Percentiles rank a stretch among this genome's conserved stretches.
phyloP scores from a whole-genome alignment of 2,329 filamentous ascomycete species.

The Calycina herbarum region DNA sequence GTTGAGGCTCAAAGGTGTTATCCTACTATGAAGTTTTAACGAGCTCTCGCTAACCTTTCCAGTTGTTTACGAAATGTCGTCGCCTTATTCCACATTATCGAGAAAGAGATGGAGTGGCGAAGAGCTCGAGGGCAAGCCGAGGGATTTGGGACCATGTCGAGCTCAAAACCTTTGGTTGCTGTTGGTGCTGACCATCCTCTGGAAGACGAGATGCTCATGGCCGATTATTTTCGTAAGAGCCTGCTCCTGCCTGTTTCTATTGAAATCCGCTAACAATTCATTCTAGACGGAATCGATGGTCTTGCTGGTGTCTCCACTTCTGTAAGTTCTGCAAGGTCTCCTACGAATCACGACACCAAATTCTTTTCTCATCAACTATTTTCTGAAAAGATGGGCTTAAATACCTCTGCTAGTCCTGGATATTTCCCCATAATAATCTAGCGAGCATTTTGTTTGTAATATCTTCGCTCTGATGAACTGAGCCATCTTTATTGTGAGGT shows the following conservation, averaged over 20 bases:
- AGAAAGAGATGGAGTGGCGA: conserved; percentile 86
- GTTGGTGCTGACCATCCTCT: conserved; percentile 84
- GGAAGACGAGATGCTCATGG: conserved; percentile 76
- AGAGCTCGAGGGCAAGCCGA: conserved; percentile 63
- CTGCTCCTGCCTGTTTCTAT: not conserved
- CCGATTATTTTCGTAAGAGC: conserved; percentile 81
- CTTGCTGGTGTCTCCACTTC: conserved; percentile 71
- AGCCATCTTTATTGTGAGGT: not conserved
- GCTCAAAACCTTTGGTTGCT: conserved; percentile 78
- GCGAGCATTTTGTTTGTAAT: not conserved
- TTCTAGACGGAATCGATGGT: conserved; percentile 70
- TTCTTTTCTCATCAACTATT: not conserved
- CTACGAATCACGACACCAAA: not conserved
- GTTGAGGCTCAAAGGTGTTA: conserved; percentile 76
- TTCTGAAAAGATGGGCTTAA: not conserved
- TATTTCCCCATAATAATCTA: not conserved
- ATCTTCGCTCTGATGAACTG: not conserved
- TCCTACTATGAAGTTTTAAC: not conserved
- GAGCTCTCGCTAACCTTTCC: not conserved
- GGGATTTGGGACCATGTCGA: conserved; percentile 72
- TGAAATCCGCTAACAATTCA: conserved; percentile 18
- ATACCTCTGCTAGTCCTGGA: not conserved
- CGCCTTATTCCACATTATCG: conserved; percentile 86
- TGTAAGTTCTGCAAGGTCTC: conserved; percentile 38
- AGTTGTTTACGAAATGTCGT: conserved; percentile 88